Evolutionary conservation across 78 protist genomes (phyloP).

Genomic region (Dictyostelium discoideum): dicty_2.7 NC_007089.4:2039501-2040000

Average conservation of each 20-base stretch:
- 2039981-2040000: background rate
- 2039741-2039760: background rate
- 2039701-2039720: background rate
- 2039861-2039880: background rate
- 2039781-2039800: conserved; percentile 15
- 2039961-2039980: background rate
- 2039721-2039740: background rate
- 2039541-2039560: conserved; percentile 20
- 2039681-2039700: background rate
- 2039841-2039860: background rate
- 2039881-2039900: background rate
- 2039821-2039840: background rate
- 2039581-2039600: background rate
- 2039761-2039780: conserved; percentile 22
- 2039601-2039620: background rate
- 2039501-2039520: background rate
- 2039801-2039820: conserved; percentile 8
- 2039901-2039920: background rate
- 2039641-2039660: too few species aligned
- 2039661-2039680: background rate
- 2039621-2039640: conserved; percentile 8
- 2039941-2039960: background rate
- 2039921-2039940: background rate
- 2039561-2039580: conserved; percentile 15
- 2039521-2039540: conserved; percentile 30